A percentile compares a stretch with the other conserved stretches of the same genome.
These are phyloP conservation scores for Penicillium corylophilum DNA, from an alignment of 2,329 filamentous ascomycete species.

Conservation along the genomic window DNA sequence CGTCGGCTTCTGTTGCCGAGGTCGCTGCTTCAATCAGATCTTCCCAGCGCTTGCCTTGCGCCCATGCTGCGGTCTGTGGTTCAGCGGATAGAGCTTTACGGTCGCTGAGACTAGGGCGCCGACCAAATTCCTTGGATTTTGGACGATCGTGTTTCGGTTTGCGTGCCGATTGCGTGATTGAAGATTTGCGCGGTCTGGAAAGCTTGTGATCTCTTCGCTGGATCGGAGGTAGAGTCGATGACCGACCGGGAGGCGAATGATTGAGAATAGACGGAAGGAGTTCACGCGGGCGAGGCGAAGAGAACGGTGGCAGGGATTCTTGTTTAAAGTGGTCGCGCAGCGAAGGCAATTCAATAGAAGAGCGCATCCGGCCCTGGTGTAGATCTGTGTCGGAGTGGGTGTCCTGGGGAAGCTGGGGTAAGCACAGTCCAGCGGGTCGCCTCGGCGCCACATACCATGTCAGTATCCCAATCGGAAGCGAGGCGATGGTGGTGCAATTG, in stretches of 20 bases:
- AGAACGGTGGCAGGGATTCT: constrained; percentile 67
- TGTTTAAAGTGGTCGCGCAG: constrained; percentile 68
- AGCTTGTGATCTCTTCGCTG: constrained; percentile 67
- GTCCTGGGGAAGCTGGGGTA: constrained; percentile 51
- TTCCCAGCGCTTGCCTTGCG: constrained; percentile 88
- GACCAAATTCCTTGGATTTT: constrained; percentile 71
- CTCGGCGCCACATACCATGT: constrained; percentile 59
- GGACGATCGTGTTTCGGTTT: constrained; percentile 78
- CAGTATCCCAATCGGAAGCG: constrained; percentile 74
- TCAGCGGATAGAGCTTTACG: constrained; percentile 86
- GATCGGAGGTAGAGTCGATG: constrained; percentile 81
- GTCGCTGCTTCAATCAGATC: constrained; percentile 93
- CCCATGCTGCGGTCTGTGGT: constrained; percentile 68
- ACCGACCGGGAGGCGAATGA: constrained; percentile 80
- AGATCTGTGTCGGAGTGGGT: constrained; percentile 71
- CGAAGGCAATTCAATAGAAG: constrained; percentile 70
- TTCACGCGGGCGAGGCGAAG: constrained; percentile 64
- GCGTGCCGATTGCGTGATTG: constrained; percentile 74
- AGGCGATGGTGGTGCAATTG: constrained; percentile 79
- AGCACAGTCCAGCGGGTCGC: constrained; percentile 8
- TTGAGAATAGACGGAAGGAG: constrained; percentile 76
- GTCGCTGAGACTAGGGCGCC: constrained; percentile 70
- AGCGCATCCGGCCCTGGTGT: constrained; percentile 60
- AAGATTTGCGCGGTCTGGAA: constrained; percentile 77
- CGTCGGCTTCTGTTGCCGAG: constrained; percentile 85